Base-by-base conservation (phyloP, 2,329 filamentous ascomycete species). In the Microascus cirrosus region DNA sequence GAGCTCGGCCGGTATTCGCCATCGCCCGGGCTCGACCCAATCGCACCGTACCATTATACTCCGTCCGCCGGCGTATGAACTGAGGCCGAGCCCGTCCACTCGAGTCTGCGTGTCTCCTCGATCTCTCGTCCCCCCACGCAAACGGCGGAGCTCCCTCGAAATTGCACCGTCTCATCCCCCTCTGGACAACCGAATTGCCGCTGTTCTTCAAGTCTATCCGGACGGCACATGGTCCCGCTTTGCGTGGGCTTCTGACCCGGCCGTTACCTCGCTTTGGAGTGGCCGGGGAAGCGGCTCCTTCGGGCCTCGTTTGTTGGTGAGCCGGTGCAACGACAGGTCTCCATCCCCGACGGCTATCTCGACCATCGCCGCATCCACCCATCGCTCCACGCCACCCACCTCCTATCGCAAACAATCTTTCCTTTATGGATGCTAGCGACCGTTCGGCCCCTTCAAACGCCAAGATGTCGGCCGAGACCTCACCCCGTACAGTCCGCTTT, bases 401-500 rank as follows among this genome's bases (percentile, higher is more conserved):
- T 24, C 5, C 45, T n/a, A 45, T 45, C 45, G 22, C 11, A 50
- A 8, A 24, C 45, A 50, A 8, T 20, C 53, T n/a, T 22, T 36
- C 53, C 53, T 28, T 25, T 20, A 8, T 22, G 15, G 39, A n/a
- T n/a, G 15, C 45, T 12, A 24, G 45, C 45, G 45, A 50, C 7
- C n/a, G n/a, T 22, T 13, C 22, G 11, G 45, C n/a, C 45, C n/a
- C 22, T 20, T 50, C 22, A 12, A 11, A 11, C 45, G 45, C 45
- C 39, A 36, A 58, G 18, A 58, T 58, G 56, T 35, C 51, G 2
- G 39, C 51, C 52, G 56, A 58, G 22, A 54, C 56, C 22, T 58
- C 56, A 20, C 57, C 57, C 6, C 35, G 80, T 63, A 73, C 75
- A 61, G 79, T 84, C 62, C 78, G 81, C 62, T 84, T 84, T 65